A percentile compares a stretch with the other conserved stretches of the same genome.
Evolutionary conservation across 139 green algal genomes (phyloP).

Genomic region (Monoraphidium neglectum): DNA sequence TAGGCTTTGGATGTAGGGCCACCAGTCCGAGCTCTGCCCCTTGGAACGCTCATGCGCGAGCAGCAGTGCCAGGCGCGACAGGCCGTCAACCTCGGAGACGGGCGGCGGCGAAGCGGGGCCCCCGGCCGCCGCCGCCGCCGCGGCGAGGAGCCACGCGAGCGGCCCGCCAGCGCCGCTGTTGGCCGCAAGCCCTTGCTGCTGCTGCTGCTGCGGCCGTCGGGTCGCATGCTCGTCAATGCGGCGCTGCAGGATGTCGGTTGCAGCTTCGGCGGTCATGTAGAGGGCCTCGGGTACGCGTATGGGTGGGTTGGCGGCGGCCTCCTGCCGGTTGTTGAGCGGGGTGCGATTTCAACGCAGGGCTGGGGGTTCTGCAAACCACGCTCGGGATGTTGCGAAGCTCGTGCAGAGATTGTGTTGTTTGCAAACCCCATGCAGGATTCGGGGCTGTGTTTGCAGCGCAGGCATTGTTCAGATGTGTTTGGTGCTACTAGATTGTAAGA

Average conservation of each 20-base stretch:
- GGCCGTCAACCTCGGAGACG: slow-evolving; percentile 6
- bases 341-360: no score
- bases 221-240: neutral
- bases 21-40: slow-evolving; percentile 26
- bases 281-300: slow-evolving; percentile 32
- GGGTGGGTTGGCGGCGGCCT: neutral
- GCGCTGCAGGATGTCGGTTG: neutral
- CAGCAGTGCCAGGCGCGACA: slow-evolving; percentile 27
- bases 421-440: no score
- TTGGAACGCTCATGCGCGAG: slow-evolving; percentile 25
- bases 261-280: slow-evolving; percentile 30
- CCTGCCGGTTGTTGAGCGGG: no score
- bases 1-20: slow-evolving; percentile 33
- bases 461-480: no score
- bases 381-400: no score
- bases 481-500: no score
- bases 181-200: neutral
- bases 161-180: neutral
- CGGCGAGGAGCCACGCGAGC: neutral
- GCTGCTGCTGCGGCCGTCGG: neutral
- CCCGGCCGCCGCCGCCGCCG: neutral
- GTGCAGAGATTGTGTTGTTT: no score
- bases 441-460: no score
- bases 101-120: neutral
- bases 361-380: no score